A percentile compares a stretch with the other conserved stretches of the same genome.
Conservation (phyloP, 805 yeast species). For the Candida endomychidarum region DNA sequence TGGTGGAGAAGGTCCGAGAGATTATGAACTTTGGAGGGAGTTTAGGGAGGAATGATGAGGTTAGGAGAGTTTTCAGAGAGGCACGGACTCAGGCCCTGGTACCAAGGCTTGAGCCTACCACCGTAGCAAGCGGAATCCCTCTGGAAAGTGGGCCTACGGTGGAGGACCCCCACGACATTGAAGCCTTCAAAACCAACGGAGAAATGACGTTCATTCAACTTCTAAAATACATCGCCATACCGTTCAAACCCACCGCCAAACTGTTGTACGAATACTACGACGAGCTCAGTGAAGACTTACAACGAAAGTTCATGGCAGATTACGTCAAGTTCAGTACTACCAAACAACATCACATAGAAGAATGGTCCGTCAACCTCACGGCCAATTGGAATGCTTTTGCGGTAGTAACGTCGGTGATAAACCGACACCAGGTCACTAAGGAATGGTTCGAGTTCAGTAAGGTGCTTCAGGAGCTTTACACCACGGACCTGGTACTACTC, state of each 20-base stretch:
- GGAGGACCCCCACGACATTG: constrained; percentile 1
- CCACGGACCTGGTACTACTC: constrained; percentile 6
- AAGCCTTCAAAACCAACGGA: constrained; percentile 17
- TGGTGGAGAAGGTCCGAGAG: background rate
- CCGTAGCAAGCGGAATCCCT: background rate
- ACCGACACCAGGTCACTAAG: background rate
- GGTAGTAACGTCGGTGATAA: background rate
- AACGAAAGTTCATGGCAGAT: constrained; percentile 22
- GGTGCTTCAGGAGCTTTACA: background rate
- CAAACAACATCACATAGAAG: constrained; percentile 33
- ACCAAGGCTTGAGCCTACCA: too few species aligned
- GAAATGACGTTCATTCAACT: constrained; percentile 21
- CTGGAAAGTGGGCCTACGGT: background rate
- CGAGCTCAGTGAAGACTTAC: constrained; percentile 11
- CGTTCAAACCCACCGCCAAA: constrained; percentile 16
- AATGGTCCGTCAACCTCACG: constrained; percentile 15
- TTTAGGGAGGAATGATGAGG: background rate
- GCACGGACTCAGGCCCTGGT: too few species aligned
- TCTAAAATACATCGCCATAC: constrained; percentile 23
- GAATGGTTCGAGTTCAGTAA: constrained; percentile 3
- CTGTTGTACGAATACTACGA: constrained; percentile 21
- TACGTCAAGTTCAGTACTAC: constrained; percentile 24
- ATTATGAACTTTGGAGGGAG: constrained; percentile 1
- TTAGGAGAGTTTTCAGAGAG: background rate
- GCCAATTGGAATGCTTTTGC: constrained; percentile 2